Percentiles rank a stretch among this genome's conserved stretches.
Conservation (phyloP, 2,329 filamentous ascomycete genomes). For the Rhynchosporium agropyri region DNA sequence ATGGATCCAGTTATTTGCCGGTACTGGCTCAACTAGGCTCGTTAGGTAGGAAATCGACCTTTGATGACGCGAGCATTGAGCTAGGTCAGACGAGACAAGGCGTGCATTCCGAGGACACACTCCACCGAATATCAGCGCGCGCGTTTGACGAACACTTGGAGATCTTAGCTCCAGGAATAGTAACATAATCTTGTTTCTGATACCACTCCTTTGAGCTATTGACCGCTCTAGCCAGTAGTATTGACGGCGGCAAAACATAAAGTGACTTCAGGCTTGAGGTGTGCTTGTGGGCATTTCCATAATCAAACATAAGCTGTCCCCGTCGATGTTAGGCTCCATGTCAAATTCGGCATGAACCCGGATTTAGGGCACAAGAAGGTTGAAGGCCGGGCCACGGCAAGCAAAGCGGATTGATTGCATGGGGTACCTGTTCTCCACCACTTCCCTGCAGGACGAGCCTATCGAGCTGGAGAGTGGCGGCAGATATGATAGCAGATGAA, state of each 20-base stretch:
- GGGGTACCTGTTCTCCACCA: constrained; percentile 1
- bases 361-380: constrained; percentile 19
- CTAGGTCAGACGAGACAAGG: constrained; percentile 10
- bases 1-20: not conserved
- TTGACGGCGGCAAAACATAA: constrained; percentile 12
- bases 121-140: not conserved
- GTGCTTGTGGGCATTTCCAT: not conserved
- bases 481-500: constrained; percentile 28
- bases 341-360: constrained; percentile 29
- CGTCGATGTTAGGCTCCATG: constrained; percentile 24
- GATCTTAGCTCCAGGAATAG: constrained; percentile 13
- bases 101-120: not conserved
- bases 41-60: constrained; percentile 12
- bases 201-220: constrained; percentile 11
- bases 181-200: constrained; percentile 18
- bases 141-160: constrained; percentile 8
- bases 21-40: not conserved
- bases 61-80: not conserved
- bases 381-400: constrained; percentile 17
- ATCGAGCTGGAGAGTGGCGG: constrained; percentile 7
- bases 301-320: constrained; percentile 22
- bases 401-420: constrained; percentile 8
- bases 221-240: constrained; percentile 9
- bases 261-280: not conserved
- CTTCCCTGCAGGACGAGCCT: not conserved